Conservation (phyloP, 2,329 filamentous ascomycete species). For the Pseudopyrenochaeta lycopersici region DNA sequence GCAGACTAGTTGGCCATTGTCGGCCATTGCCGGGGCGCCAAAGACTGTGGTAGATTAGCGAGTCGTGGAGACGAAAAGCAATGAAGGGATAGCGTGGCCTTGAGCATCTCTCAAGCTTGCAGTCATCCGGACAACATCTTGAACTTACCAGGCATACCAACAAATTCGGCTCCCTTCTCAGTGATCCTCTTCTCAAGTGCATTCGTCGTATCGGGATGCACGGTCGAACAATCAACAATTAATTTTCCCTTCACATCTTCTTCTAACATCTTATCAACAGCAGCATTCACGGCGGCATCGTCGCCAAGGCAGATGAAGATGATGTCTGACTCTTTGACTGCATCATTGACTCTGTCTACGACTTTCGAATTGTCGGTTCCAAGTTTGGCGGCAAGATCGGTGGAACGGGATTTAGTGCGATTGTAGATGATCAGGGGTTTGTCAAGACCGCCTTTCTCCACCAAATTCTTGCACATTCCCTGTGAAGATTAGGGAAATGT, state of each 20-base stretch:
- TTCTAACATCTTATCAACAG: conserved; percentile 66
- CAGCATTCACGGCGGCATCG: conserved; percentile 74
- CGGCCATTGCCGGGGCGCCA: conserved; percentile 75
- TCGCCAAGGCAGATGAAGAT: conserved; percentile 85
- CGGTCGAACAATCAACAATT: conserved; percentile 86
- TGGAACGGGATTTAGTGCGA: conserved; percentile 73
- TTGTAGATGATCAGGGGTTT: conserved; percentile 82
- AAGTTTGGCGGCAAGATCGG: conserved; percentile 70
- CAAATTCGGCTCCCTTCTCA: conserved; percentile 73
- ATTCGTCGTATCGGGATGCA: conserved; percentile 83
- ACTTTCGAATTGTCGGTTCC: conserved; percentile 70
- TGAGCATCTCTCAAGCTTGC: background rate
- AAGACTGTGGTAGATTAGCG: conserved; percentile 62
- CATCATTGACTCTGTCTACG: conserved; percentile 70
- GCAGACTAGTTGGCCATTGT: conserved; percentile 74
- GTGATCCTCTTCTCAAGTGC: conserved; percentile 67
- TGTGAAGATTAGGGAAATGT: conserved; percentile 43
- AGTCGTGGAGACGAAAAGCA: background rate
- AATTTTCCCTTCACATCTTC: conserved; percentile 73
- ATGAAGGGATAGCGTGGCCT: background rate
- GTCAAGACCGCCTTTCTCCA: conserved; percentile 76
- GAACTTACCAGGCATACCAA: conserved; percentile 68
- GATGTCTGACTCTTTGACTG: conserved; percentile 74
- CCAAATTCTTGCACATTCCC: conserved; percentile 85
- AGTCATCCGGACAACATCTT: background rate